phyloP scores from a whole-genome alignment of 2,329 filamentous ascomycete species.

The Aureobasidium pullulans region DNA sequence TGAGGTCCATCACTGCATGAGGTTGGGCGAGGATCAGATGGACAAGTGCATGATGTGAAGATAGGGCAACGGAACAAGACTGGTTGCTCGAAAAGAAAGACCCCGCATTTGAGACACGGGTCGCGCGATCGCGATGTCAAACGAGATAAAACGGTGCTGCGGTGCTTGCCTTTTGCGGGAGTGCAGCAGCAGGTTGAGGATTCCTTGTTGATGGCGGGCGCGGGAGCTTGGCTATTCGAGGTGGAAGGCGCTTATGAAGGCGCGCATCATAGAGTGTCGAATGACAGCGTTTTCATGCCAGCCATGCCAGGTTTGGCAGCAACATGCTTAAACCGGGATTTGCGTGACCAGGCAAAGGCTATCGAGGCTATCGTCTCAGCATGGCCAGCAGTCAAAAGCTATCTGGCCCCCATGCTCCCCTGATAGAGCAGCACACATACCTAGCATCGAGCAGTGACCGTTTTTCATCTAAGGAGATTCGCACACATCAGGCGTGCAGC shows the following conservation, averaged over 20 bases:
- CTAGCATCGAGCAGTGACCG: background rate
- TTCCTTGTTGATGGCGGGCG: background rate
- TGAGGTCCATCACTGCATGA: background rate
- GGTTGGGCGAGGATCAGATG: background rate
- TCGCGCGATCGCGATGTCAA: slow-evolving; percentile 3
- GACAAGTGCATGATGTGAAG: background rate
- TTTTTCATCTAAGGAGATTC: slow-evolving; percentile 6
- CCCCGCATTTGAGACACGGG: slow-evolving; percentile 8
- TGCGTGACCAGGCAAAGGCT: background rate
- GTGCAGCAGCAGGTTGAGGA: background rate
- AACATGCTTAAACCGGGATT: background rate
- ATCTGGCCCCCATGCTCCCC: background rate
- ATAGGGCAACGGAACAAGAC: background rate
- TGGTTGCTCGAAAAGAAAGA: background rate
- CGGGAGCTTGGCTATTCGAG: slow-evolving; percentile 2
- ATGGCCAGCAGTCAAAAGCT: background rate
- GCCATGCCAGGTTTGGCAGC: background rate
- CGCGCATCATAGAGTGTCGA: background rate
- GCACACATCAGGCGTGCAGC: background rate
- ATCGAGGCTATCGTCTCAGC: background rate
- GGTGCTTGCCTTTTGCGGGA: background rate
- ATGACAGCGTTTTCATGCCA: background rate
- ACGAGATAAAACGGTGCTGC: background rate
- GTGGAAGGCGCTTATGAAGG: background rate
- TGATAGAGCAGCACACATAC: background rate